These are phyloP conservation scores for Macaranga tanarius DNA, from an alignment of 441 rosid species.

Conservation along the genomic window DNA sequence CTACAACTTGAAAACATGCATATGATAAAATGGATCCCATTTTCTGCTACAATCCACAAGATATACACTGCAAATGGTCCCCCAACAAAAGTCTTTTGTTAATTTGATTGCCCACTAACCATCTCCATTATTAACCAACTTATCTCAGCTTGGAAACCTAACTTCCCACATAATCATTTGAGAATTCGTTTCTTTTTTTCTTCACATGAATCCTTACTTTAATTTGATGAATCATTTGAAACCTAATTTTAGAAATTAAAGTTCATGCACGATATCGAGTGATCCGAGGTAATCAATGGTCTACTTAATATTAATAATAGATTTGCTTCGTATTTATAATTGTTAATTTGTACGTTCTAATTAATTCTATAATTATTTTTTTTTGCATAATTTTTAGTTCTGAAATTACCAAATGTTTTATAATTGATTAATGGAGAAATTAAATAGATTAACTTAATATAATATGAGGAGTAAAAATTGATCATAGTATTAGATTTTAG, in stretches of 20 bases:
- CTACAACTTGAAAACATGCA: constrained; percentile 1
- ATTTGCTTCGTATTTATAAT: too few relatives aligned
- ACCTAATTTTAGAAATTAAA: constrained; percentile 12
- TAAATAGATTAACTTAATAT: too few relatives aligned
- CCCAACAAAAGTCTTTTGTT: background rate
- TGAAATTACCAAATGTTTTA: too few relatives aligned
- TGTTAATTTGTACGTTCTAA: too few relatives aligned
- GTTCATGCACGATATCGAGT: background rate
- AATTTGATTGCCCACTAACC: constrained; percentile 13
- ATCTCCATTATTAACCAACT: constrained; percentile 21
- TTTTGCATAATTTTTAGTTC: too few relatives aligned
- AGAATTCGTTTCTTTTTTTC: background rate
- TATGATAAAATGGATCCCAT: background rate
- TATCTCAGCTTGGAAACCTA: constrained; percentile 11
- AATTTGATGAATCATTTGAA: background rate
- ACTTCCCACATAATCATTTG: constrained; percentile 19
- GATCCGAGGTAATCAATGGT: background rate
- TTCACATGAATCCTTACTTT: background rate
- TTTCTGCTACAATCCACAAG: background rate
- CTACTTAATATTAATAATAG: too few relatives aligned
- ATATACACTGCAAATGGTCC: background rate
- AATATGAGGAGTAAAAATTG: too few relatives aligned
- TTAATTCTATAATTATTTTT: too few relatives aligned
- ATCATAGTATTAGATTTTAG: too few relatives aligned
- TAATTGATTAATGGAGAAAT: too few relatives aligned